A percentile compares a stretch with the other conserved stretches of the same genome.
These are phyloP conservation scores for Hypoxylon sp. DNA, from an alignment of 2,329 filamentous ascomycete species.

Conservation along the genomic window DNA sequence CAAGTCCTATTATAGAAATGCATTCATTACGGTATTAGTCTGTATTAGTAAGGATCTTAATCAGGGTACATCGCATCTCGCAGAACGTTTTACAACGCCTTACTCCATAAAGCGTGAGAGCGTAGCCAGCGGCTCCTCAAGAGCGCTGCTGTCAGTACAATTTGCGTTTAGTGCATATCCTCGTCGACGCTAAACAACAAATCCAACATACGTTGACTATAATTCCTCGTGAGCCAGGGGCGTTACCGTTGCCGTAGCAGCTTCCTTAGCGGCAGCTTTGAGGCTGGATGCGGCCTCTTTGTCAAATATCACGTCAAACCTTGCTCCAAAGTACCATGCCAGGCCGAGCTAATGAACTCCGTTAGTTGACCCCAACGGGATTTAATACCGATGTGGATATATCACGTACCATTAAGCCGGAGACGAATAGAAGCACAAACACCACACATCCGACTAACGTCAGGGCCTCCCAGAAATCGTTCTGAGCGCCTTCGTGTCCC, in stretches of 20 bases:
- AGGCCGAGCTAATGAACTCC: constrained; percentile 72
- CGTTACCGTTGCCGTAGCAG: constrained; percentile 40
- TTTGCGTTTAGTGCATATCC: constrained; percentile 25
- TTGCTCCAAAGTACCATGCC: constrained; percentile 85
- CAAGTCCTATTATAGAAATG: constrained; percentile 6
- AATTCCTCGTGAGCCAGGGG: constrained; percentile 52
- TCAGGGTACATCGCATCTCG: constrained; percentile 22
- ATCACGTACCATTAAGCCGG: constrained; percentile 81
- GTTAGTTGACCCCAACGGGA: constrained; percentile 34
- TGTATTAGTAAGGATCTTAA: constrained; percentile 38
- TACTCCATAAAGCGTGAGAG: constrained; percentile 20
- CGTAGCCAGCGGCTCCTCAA: constrained; percentile 14
- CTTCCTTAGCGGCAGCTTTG: constrained; percentile 44
- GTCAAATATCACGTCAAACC: constrained; percentile 79
- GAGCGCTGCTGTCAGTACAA: constrained; percentile 15
- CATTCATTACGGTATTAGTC: constrained; percentile 37
- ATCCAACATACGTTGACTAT: constrained; percentile 39
- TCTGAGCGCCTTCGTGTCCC: constrained; percentile 59
- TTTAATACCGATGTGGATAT: constrained; percentile 6
- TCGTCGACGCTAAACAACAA: constrained; percentile 51
- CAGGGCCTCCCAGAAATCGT: constrained; percentile 72
- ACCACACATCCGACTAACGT: constrained; percentile 78
- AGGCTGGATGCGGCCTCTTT: constrained; percentile 60
- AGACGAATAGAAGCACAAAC: constrained; percentile 78
- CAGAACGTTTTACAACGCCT: constrained; percentile 47